phyloP scores from a whole-genome alignment of 2,329 filamentous ascomycete species.

The Pestalotiopsis sp. region DNA sequence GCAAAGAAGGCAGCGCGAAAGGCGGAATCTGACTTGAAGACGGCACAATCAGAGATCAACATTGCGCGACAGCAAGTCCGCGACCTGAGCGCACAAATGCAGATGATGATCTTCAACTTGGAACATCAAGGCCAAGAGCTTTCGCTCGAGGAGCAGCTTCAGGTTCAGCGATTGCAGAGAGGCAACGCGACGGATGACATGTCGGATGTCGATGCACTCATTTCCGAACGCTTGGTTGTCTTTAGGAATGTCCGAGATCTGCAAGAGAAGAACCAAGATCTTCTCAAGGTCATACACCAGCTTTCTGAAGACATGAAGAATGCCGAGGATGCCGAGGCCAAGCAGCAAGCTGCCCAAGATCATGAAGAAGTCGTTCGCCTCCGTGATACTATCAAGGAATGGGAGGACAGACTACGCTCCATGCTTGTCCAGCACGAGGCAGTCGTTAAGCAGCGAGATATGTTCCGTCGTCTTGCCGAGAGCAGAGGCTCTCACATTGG shows the following conservation, averaged over 20 bases:
- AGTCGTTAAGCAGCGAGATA: slow-evolving; percentile 93
- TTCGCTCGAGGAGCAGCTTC: slow-evolving; percentile 70
- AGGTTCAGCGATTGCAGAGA: slow-evolving; percentile 76
- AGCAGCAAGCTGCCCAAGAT: slow-evolving; percentile 64
- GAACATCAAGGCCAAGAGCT: slow-evolving; percentile 78
- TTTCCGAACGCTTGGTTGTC: slow-evolving; percentile 85
- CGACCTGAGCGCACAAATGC: slow-evolving; percentile 87
- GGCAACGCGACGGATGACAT: slow-evolving; percentile 74
- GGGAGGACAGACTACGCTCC: slow-evolving; percentile 83
- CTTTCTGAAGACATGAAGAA: slow-evolving; percentile 90
- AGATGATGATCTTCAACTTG: slow-evolving; percentile 85
- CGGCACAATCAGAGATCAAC: slow-evolving; percentile 68
- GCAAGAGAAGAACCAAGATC: slow-evolving; percentile 84
- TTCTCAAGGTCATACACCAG: slow-evolving; percentile 81
- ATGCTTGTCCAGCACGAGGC: slow-evolving; percentile 85
- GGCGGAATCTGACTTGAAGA: slow-evolving; percentile 72
- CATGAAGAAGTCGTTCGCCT: slow-evolving; percentile 75
- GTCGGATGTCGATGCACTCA: slow-evolving; percentile 85
- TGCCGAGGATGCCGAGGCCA: slow-evolving; percentile 75
- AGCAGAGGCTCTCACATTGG: slow-evolving; percentile 66
- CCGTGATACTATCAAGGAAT: slow-evolving; percentile 71
- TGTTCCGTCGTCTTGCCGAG: slow-evolving; percentile 93
- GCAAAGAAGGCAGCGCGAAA: slow-evolving; percentile 80
- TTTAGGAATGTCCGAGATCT: slow-evolving; percentile 86
- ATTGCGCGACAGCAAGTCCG: slow-evolving; percentile 86